Percentiles rank a stretch among this genome's conserved stretches.
Evolutionary conservation across 345 rosid genomes (phyloP).

Genomic region (Populus deltoides): DNA sequence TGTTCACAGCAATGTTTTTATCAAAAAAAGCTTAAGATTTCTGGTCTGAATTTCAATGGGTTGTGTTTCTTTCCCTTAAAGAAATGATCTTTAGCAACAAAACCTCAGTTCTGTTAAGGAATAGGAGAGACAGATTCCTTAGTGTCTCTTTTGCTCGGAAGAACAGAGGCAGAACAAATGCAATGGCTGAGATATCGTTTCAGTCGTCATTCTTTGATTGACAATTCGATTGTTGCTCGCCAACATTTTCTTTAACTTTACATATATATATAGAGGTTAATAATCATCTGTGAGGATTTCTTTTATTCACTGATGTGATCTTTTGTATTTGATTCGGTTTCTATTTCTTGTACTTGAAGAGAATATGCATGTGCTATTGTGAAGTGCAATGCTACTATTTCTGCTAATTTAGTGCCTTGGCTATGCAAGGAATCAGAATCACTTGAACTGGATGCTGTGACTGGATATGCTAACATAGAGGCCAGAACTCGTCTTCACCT

Average conservation of each 20-base stretch:
- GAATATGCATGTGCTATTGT: no score
- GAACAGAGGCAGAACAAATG: constrained; percentile 37
- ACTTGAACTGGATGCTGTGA: not conserved
- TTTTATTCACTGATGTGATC: no score
- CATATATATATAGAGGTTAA: not conserved
- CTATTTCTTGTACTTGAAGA: no score
- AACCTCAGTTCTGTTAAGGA: constrained; percentile 1
- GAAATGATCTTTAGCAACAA: not conserved
- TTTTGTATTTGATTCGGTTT: no score
- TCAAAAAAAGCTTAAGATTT: not conserved
- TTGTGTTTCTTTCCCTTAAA: not conserved
- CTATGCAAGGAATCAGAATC: not conserved
- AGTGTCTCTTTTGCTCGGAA: constrained; percentile 13
- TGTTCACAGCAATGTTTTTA: not conserved
- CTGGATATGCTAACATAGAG: no score
- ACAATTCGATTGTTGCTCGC: constrained; percentile 72
- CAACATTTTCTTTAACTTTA: constrained; percentile 28
- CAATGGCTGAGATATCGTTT: constrained; percentile 71
- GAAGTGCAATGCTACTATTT: no score
- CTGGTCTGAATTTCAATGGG: not conserved
- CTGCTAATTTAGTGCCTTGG: no score
- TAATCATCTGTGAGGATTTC: not conserved
- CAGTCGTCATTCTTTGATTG: constrained; percentile 52
- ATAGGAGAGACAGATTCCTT: not conserved
- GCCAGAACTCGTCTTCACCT: no score